Evolutionary conservation across 1,139 yeast genomes (phyloP).

Genomic region (Magnusiomyces paraingens): DNA sequence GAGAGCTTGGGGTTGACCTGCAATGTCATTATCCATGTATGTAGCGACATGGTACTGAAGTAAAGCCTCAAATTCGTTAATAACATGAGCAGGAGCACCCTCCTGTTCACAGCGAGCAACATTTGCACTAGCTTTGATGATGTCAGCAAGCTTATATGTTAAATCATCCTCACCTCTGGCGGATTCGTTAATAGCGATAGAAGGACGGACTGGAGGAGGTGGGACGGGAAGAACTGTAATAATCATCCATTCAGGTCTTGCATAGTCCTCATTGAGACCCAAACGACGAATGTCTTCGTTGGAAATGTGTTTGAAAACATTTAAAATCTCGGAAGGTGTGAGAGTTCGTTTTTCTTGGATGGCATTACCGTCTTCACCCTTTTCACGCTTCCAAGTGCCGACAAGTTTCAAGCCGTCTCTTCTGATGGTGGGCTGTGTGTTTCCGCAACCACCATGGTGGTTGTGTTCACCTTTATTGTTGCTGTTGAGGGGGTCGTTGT

Average conservation of each 20-base stretch:
- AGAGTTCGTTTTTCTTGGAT: constrained; percentile 90
- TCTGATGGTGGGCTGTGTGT: constrained; percentile 91
- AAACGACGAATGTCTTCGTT: constrained; percentile 72
- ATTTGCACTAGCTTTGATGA: constrained; percentile 89
- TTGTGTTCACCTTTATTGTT: constrained; percentile 37
- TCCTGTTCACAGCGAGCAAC: constrained; percentile 96
- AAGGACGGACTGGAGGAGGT: constrained; percentile 98
- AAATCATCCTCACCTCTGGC: constrained; percentile 99
- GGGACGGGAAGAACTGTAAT: constrained; percentile 98
- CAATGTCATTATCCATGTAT: constrained; percentile 98
- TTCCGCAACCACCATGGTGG: constrained; percentile 97
- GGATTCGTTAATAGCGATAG: constrained; percentile 96
- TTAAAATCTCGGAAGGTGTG: constrained; percentile 82
- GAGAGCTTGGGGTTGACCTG: constrained; percentile 99
- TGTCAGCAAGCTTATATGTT: constrained; percentile 95
- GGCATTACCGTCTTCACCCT: constrained; percentile 68
- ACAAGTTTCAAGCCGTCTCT: constrained; percentile 91
- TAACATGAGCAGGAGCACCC: constrained; percentile 98
- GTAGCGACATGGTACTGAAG: constrained; percentile 99
- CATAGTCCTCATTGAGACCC: constrained; percentile 93
- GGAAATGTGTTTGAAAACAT: constrained; percentile 86
- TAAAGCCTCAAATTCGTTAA: constrained; percentile 91
- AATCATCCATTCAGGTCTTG: constrained; percentile 98
- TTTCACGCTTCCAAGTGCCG: constrained; percentile 96
- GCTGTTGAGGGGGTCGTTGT: constrained; percentile 29